These are phyloP conservation scores for Elaphomyces granulatus DNA, from an alignment of 495 filamentous ascomycete genomes.

Conservation along the genomic window DNA sequence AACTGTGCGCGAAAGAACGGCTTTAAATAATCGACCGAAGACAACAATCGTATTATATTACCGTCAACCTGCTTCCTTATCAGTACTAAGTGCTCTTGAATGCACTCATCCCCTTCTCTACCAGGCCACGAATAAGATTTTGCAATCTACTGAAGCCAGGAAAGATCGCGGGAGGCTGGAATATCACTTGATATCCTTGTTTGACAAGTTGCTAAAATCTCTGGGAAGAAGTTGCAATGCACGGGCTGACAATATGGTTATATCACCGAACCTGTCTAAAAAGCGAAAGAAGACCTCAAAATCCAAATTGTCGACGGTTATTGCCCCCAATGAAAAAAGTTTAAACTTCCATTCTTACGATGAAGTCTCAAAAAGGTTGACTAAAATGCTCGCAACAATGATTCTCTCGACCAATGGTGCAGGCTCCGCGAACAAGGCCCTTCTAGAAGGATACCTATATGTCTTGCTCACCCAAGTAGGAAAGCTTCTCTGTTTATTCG, in stretches of 20 bases:
- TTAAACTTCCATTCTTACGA: constrained; percentile 3
- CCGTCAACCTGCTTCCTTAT: constrained; percentile 8
- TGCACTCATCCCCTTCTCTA: constrained; percentile 14
- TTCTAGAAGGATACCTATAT: constrained; percentile 29
- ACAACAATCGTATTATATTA: not conserved
- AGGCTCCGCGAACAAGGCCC: constrained; percentile 12
- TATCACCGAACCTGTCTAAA: not conserved
- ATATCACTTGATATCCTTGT: constrained; percentile 30
- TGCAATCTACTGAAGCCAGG: constrained; percentile 6
- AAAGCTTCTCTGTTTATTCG: constrained; percentile 23
- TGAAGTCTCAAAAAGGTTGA: constrained; percentile 10
- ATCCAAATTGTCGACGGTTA: not conserved
- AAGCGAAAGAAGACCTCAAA: not conserved
- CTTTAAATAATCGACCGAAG: constrained; percentile 1
- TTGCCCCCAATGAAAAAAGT: not conserved
- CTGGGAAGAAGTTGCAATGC: constrained; percentile 18
- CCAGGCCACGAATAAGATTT: constrained; percentile 22
- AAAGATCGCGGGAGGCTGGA: constrained; percentile 15
- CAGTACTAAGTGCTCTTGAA: constrained; percentile 12
- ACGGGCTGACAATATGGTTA: constrained; percentile 5
- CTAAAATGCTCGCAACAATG: constrained; percentile 19
- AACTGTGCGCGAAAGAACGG: constrained; percentile 5
- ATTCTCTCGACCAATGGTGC: constrained; percentile 13
- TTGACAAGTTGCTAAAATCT: constrained; percentile 21
- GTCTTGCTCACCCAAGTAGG: constrained; percentile 23